These are phyloP conservation scores for Schizosaccharomyces pombe DNA, from an alignment of 805 yeast genomes.

Conservation along the genomic window DNA sequence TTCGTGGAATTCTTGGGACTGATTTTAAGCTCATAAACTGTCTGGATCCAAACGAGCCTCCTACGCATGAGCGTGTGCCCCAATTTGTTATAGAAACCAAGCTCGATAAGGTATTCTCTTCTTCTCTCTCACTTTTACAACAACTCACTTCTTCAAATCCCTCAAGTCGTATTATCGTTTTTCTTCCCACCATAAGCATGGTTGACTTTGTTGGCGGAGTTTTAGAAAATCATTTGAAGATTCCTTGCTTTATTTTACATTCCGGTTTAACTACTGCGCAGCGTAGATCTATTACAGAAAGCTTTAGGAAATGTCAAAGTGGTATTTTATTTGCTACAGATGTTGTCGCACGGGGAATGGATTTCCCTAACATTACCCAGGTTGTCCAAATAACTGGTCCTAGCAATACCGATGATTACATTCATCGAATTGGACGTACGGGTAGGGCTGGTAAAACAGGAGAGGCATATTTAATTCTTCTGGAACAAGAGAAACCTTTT, in stretches of 20 bases:
- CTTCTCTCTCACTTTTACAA: conserved; percentile 54
- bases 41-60: neutral
- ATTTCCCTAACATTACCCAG: conserved; percentile 58
- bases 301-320: conserved; percentile 53
- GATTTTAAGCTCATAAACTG: neutral
- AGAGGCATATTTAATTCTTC: conserved; percentile 49
- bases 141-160: conserved; percentile 67
- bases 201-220: conserved; percentile 86
- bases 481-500: conserved; percentile 13
- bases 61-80: conserved; percentile 2
- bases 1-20: conserved; percentile 21
- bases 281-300: conserved; percentile 55
- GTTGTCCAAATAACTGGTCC: conserved; percentile 78
- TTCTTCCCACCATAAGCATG: conserved; percentile 69
- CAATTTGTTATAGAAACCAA: neutral
- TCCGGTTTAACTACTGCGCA: conserved; percentile 84
- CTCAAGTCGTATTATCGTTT: conserved; percentile 58
- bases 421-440: conserved; percentile 88
- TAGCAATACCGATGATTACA: conserved; percentile 51
- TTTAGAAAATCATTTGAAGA: conserved; percentile 24
- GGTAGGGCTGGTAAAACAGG: conserved; percentile 85
- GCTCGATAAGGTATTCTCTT: conserved; percentile 35
- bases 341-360: conserved; percentile 89
- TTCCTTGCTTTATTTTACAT: conserved; percentile 53
- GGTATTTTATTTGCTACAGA: conserved; percentile 73